Conservation (phyloP, 495 filamentous ascomycete species). For the Tetracladium marchalianum region DNA sequence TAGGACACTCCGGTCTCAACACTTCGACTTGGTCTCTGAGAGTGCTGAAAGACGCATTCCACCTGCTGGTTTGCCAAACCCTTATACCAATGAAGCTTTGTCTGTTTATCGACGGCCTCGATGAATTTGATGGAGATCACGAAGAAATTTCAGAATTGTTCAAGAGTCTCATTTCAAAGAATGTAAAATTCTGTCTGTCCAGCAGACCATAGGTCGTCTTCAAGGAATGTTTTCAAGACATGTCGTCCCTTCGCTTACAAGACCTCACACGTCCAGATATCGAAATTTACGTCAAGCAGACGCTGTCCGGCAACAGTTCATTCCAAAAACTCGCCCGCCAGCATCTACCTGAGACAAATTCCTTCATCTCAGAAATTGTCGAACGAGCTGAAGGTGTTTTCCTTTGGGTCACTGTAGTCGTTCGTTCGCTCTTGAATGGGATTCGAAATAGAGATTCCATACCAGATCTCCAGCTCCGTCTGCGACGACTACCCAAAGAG, state of each 20-base stretch:
- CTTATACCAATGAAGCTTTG: slow-evolving; percentile 8
- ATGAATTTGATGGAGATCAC: slow-evolving; percentile 13
- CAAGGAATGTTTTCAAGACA: slow-evolving; percentile 1
- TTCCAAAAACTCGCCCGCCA: not conserved
- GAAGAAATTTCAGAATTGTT: not conserved
- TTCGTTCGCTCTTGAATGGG: slow-evolving; percentile 21
- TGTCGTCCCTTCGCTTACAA: slow-evolving; percentile 19
- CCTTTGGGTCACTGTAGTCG: slow-evolving; percentile 30
- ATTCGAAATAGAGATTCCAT: slow-evolving; percentile 22
- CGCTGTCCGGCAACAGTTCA: slow-evolving; percentile 5
- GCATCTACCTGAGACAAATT: not conserved
- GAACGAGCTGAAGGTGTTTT: slow-evolving; percentile 28
- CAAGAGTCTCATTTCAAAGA: not conserved
- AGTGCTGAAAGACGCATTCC: not conserved
- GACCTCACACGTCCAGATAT: slow-evolving; percentile 26
- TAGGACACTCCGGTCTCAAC: too few relatives aligned
- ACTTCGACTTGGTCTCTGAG: not conserved
- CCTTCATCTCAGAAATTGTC: slow-evolving; percentile 14
- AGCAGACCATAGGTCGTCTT: not conserved
- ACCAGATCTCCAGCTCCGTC: slow-evolving; percentile 13
- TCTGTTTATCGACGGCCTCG: slow-evolving; percentile 27
- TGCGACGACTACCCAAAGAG: slow-evolving; percentile 21
- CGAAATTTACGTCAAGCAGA: slow-evolving; percentile 16
- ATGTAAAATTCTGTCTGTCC: not conserved
- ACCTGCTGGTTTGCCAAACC: not conserved